A percentile compares a stretch with the other conserved stretches of the same genome.
Evolutionary conservation across 2,329 filamentous ascomycete genomes (phyloP).

Genomic region (Xylaria multiplex): DNA sequence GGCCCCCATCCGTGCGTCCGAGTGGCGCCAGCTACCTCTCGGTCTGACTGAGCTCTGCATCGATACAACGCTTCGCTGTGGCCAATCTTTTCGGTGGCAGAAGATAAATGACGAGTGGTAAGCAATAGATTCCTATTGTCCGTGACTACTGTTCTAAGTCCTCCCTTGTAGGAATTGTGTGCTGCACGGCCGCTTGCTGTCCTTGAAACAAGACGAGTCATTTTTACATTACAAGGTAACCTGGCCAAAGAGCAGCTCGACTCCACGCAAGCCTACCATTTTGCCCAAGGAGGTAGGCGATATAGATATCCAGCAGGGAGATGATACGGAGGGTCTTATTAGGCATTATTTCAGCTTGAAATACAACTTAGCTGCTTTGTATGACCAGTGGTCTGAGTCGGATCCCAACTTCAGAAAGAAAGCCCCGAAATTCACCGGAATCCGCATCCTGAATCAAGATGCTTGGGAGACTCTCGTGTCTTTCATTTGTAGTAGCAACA

Average conservation of each 20-base stretch:
- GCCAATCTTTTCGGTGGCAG: conserved; percentile 96
- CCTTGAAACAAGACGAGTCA: conserved; percentile 81
- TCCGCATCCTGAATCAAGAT: conserved; percentile 93
- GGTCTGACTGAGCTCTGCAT: conserved; percentile 88
- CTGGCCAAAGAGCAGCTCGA: conserved; percentile 57
- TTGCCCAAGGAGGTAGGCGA: conserved; percentile 46
- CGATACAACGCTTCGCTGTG: conserved; percentile 91
- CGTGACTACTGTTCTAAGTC: conserved; percentile 1
- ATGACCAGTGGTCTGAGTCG: conserved; percentile 84
- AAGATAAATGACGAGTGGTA: conserved; percentile 87
- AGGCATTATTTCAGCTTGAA: conserved; percentile 87
- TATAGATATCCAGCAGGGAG: conserved; percentile 57
- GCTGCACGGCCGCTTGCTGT: conserved; percentile 84
- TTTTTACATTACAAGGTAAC: conserved; percentile 83
- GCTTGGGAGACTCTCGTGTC: conserved; percentile 93
- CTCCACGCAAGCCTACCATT: conserved; percentile 51
- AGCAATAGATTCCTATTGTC: conserved; percentile 32
- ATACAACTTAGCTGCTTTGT: conserved; percentile 79
- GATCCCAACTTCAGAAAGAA: conserved; percentile 91
- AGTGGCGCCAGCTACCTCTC: conserved; percentile 89
- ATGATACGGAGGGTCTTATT: conserved; percentile 79
- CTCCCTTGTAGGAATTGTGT: conserved; percentile 73
- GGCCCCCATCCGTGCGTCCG: conserved; percentile 64
- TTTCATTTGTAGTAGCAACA: conserved; percentile 99
- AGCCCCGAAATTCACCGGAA: conserved; percentile 86